These are phyloP conservation scores for Blastocystis sp. DNA, from an alignment of 352 stramenopile species.

Conservation along the genomic window DNA sequence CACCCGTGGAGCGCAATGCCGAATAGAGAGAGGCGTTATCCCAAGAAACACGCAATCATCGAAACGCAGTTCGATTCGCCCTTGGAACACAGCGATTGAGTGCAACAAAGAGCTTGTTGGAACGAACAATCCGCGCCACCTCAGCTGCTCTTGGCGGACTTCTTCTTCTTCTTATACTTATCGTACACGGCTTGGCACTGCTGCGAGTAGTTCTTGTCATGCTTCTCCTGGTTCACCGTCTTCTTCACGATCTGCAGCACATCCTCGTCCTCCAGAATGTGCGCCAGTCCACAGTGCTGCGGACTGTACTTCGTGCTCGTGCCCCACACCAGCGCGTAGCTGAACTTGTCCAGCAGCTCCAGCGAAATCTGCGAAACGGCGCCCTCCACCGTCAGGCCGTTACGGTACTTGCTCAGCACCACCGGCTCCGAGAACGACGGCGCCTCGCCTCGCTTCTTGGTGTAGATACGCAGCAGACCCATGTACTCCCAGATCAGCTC, in stretches of 20 bases:
- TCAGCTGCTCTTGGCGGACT: conserved; percentile 72
- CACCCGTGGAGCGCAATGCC: too few relatives aligned
- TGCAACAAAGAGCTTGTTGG: too few relatives aligned
- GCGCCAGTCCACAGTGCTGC: conserved; percentile 88
- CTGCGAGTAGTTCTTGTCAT: conserved; percentile 92
- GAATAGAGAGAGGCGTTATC: too few relatives aligned
- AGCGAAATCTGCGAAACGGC: conserved; percentile 88
- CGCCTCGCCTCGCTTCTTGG: conserved; percentile 88
- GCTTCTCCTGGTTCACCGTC: conserved; percentile 94
- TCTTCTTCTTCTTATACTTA: conserved; percentile 91
- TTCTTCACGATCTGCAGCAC: conserved; percentile 95
- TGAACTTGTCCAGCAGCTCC: conserved; percentile 90
- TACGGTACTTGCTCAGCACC: conserved; percentile 87
- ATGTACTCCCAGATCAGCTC: conserved; percentile 96
- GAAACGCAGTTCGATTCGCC: too few relatives aligned
- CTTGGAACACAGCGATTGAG: too few relatives aligned
- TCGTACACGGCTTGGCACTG: conserved; percentile 91
- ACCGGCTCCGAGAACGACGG: conserved; percentile 94
- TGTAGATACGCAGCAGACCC: conserved; percentile 95
- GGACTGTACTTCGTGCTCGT: conserved; percentile 95
- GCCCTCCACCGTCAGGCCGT: conserved; percentile 88
- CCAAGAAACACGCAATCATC: too few relatives aligned
- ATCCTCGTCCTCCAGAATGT: conserved; percentile 93
- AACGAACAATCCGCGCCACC: too few relatives aligned
- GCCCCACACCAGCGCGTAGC: conserved; percentile 95